Conservation (phyloP, 2,329 filamentous ascomycete species). For the Magnaporthiopsis poae region DNA sequence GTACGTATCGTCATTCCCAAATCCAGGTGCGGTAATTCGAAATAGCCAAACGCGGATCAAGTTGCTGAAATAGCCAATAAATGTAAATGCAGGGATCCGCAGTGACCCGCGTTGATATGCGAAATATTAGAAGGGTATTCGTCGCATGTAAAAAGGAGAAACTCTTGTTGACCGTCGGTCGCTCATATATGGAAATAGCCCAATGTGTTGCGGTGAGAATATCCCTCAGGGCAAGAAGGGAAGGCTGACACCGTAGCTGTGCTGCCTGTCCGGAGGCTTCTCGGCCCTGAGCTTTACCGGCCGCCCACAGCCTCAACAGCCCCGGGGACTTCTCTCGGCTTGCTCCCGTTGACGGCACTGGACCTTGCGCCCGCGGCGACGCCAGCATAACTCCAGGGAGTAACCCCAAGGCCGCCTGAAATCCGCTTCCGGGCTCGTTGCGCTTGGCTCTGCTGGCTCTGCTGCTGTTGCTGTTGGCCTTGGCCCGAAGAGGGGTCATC, state of each 20-base stretch:
- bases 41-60: not conserved
- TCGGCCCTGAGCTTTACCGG: not conserved
- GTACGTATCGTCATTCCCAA: not conserved
- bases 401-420: slow-evolving; percentile 13
- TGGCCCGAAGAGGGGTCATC: slow-evolving; percentile 41
- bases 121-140: not conserved
- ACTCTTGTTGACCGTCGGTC: not conserved
- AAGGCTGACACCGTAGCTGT: not conserved
- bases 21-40: not conserved
- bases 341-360: slow-evolving; percentile 4
- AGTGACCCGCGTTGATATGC: not conserved
- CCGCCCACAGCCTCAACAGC: not conserved
- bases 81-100: not conserved
- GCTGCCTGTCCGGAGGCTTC: not conserved
- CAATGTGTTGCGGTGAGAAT: too few species aligned
- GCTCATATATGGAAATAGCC: not conserved
- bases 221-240: too few species aligned
- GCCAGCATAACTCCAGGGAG: slow-evolving; percentile 25
- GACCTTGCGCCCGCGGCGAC: slow-evolving; percentile 12
- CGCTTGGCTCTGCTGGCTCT: slow-evolving; percentile 18
- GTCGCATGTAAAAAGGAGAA: not conserved
- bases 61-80: not conserved
- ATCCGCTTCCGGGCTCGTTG: slow-evolving; percentile 9
- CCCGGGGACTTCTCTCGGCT: slow-evolving; percentile 1
- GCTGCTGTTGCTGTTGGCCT: slow-evolving; percentile 16